Percentiles rank a stretch among this genome's conserved stretches.
These are phyloP conservation scores for Trichophyton verrucosum DNA, from an alignment of 2,329 filamentous ascomycete species.

Conservation along the genomic window DNA sequence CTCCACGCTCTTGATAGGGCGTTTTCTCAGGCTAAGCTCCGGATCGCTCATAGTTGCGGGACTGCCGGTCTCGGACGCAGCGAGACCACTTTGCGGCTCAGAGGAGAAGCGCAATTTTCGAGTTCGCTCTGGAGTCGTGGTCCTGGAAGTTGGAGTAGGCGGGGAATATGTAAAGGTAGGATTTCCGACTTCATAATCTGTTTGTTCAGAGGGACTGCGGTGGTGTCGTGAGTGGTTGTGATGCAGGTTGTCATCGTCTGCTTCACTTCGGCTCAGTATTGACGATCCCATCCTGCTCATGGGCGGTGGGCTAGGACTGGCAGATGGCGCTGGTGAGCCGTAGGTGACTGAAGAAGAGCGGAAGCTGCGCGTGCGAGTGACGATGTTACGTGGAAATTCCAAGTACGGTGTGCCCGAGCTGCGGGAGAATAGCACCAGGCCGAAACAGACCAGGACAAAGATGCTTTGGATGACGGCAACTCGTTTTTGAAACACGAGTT, in stretches of 20 bases:
- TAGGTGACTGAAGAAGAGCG: slow-evolving; percentile 25
- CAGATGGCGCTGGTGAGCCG: slow-evolving; percentile 21
- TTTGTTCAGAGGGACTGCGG: slow-evolving; percentile 3
- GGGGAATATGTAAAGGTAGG: slow-evolving; percentile 28
- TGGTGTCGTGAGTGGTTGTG: neutral
- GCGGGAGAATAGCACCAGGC: slow-evolving; percentile 65
- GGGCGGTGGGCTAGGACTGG: slow-evolving; percentile 25
- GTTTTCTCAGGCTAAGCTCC: neutral
- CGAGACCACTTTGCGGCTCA: neutral
- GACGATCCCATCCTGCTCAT: neutral
- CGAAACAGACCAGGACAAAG: slow-evolving; percentile 72
- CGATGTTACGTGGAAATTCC: slow-evolving; percentile 36
- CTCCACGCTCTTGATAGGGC: neutral
- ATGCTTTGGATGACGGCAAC: slow-evolving; percentile 89
- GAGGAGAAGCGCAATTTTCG: neutral
- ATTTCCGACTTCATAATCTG: slow-evolving; percentile 14
- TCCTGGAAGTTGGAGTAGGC: slow-evolving; percentile 29
- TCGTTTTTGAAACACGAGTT: slow-evolving; percentile 70
- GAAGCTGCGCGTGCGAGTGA: slow-evolving; percentile 34
- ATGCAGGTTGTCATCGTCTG: neutral
- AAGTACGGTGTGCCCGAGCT: slow-evolving; percentile 33
- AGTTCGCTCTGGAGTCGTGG: neutral
- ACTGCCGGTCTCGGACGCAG: neutral
- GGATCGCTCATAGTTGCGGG: neutral
- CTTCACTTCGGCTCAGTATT: neutral